phyloP scores from a whole-genome alignment of 805 yeast species.

The Wickerhamomyces subpelliculosus region DNA sequence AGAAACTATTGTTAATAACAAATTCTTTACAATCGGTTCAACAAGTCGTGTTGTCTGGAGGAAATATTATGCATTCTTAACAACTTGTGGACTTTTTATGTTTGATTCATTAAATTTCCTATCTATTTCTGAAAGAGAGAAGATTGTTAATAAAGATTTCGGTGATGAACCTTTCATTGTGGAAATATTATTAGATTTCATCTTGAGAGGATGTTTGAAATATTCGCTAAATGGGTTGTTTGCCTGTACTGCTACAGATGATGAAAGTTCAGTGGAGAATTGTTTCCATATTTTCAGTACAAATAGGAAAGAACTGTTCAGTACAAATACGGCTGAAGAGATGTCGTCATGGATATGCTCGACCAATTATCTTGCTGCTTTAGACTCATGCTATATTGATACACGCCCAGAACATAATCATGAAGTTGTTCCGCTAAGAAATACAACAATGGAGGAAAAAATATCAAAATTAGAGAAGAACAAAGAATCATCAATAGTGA shows the following conservation, averaged over 20 bases:
- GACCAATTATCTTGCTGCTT: slow-evolving; percentile 45
- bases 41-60: slow-evolving; percentile 31
- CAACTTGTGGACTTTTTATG: slow-evolving; percentile 41
- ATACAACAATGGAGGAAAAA: slow-evolving; percentile 24
- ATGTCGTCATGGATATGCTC: slow-evolving; percentile 52
- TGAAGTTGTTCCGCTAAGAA: slow-evolving; percentile 22
- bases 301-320: slow-evolving; percentile 32
- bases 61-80: slow-evolving; percentile 39
- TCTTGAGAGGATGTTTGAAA: slow-evolving; percentile 24
- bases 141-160: slow-evolving; percentile 14
- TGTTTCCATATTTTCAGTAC: slow-evolving; percentile 34
- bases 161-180: slow-evolving; percentile 22
- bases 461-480: slow-evolving; percentile 28
- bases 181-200: slow-evolving; percentile 19
- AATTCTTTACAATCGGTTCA: slow-evolving; percentile 25
- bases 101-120: slow-evolving; percentile 34
- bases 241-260: slow-evolving; percentile 24
- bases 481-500: slow-evolving; percentile 26
- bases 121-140: slow-evolving; percentile 20
- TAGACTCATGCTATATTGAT: slow-evolving; percentile 31
- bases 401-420: slow-evolving; percentile 3
- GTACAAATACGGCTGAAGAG: slow-evolving; percentile 38
- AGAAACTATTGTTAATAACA: slow-evolving; percentile 26
- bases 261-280: too few species aligned
- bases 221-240: slow-evolving; percentile 32